Conservation (phyloP, 176 grass and related monocot genomes). For the Olyra latifolia region DNA sequence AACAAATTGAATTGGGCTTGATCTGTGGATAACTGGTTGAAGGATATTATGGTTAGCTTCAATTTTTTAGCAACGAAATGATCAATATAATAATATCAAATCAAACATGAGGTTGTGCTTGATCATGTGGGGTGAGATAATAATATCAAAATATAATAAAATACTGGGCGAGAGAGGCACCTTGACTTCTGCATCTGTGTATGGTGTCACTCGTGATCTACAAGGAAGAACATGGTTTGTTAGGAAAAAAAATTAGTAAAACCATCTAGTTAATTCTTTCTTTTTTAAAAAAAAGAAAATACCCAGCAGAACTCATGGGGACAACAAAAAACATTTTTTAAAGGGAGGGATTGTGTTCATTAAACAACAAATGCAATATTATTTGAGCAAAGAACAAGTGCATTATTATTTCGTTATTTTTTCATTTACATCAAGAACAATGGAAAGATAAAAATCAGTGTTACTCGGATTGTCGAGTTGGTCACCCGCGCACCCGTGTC, state of each 20-base stretch:
- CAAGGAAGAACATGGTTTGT: constrained; percentile 16
- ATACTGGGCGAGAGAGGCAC: constrained; percentile 17
- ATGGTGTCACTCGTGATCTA: constrained; percentile 74
- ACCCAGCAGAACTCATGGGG: not conserved
- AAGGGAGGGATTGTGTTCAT: not conserved
- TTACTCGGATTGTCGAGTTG: no score
- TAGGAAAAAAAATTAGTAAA: constrained; percentile 8
- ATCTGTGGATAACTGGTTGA: not conserved
- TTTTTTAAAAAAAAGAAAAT: not conserved
- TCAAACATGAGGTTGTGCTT: not conserved
- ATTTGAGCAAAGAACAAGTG: not conserved
- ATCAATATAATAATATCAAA: not conserved
- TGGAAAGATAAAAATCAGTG: not conserved
- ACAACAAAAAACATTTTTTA: not conserved
- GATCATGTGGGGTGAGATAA: constrained; percentile 2
- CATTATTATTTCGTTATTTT: not conserved
- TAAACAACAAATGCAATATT: not conserved
- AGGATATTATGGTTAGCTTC: not conserved
- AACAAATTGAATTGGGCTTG: not conserved
- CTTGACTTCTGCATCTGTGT: constrained; percentile 95
- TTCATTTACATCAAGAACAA: constrained; percentile 7
- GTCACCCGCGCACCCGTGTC: no score
- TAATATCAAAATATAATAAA: constrained; percentile 13
- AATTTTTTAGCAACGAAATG: not conserved
- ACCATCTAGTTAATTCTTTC: not conserved